Base-by-base conservation (phyloP, 345 rosid species). In the Combretum micranthum region DNA sequence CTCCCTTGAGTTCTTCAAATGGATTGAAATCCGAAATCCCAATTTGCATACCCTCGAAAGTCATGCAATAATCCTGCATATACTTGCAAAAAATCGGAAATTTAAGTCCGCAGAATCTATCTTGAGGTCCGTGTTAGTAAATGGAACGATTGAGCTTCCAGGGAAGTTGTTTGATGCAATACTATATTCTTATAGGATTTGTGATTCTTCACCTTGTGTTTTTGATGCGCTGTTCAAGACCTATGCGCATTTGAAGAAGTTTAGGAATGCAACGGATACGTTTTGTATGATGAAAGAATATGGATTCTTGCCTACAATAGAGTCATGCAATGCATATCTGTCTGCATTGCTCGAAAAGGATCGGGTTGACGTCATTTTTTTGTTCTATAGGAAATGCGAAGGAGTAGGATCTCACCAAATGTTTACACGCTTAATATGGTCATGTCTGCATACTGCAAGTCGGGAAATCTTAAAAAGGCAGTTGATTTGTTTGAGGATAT, bases 271-370 rank as follows among this genome's bases (percentile, higher is more conserved):
- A 3, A 77, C 82, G 0, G 80, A 80, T 64, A 61, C 80, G 1
- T 91, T 84, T 72, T 21, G 19, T 46, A 68, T 57, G 59, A 91
- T 91, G 92, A 88, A 64, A 72, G 85, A 65, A 44, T 86, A 79
- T 19, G 96, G 96, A 2, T 75, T 86, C 54, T 56, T 82, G 50
- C 96, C 96, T 0, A 74, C 68, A 12, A 64, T 85, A 25, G n/a
- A n/a, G 64, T 88, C 98, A 19, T 88, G 98, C 70, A 91, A 91
- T 52, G 85, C 90, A 14, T 91, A 70, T 72, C 51, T 91, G 78
- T 83, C 95, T 55, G 82, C 96, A 0, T 44, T 79, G 62, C 82
- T 91, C 37, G 67, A 58, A 67, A 73, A 67, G 61, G 53, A 69
- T 47, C 77, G 98, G 61, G 76, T 55, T 32, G 98, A 91, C 17